These are phyloP conservation scores for Geranium brycei DNA, from an alignment of 345 rosid species.

Conservation along the genomic window DNA sequence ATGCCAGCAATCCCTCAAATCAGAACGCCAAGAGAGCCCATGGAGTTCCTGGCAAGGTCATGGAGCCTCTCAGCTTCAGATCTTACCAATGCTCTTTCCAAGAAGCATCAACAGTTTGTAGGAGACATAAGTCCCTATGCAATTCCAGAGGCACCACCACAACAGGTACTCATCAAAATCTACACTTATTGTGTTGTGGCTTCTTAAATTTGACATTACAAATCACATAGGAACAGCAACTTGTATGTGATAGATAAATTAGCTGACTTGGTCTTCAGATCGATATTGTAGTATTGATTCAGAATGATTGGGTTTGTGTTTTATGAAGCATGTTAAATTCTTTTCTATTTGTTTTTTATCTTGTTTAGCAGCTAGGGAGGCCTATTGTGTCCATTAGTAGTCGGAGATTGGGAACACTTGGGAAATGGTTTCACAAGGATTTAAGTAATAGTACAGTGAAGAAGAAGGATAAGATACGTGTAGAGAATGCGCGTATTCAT, in stretches of 20 bases:
- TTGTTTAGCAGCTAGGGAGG: conserved; percentile 34
- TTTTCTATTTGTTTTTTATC: neutral
- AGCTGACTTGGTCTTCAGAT: no score
- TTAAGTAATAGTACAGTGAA: conserved; percentile 25
- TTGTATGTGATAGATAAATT: no score
- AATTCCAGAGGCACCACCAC: conserved; percentile 20
- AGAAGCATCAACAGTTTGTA: conserved; percentile 43
- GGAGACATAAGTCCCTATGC: conserved; percentile 16
- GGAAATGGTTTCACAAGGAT: conserved; percentile 79
- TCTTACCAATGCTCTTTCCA: conserved; percentile 78
- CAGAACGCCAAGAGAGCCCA: conserved; percentile 75
- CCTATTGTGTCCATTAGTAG: conserved; percentile 32
- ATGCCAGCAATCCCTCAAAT: conserved; percentile 59
- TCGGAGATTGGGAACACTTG: conserved; percentile 48
- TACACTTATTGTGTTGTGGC: no score
- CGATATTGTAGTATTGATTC: neutral
- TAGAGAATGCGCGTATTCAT: conserved; percentile 65
- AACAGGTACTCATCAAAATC: conserved; percentile 25
- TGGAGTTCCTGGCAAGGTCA: conserved; percentile 89
- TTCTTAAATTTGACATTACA: no score
- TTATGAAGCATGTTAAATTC: no score
- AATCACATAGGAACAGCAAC: no score
- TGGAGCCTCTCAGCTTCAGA: conserved; percentile 90
- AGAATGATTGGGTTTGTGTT: neutral
- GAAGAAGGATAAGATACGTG: conserved; percentile 69